A percentile compares a stretch with the other conserved stretches of the same genome.
phyloP scores from a whole-genome alignment of 1,284 basidiomycete genomes.

The Ceratobasidium sp. region DNA sequence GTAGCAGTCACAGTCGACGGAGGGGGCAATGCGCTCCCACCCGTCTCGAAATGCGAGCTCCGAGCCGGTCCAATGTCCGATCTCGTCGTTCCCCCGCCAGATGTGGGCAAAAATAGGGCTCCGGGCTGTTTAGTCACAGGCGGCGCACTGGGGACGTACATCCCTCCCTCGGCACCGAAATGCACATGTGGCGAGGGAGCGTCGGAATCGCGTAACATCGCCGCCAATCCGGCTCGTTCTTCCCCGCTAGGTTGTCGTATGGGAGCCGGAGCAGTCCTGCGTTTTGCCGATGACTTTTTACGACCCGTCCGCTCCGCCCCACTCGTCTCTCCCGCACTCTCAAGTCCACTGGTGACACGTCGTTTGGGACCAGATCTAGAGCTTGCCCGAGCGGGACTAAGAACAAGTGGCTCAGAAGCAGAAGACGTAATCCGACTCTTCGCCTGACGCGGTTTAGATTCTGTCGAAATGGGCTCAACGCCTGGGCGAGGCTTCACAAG shows the following conservation, averaged over 20 bases:
- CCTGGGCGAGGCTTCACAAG: not conserved
- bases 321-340: conserved; percentile 22
- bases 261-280: not conserved
- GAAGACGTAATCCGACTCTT: conserved; percentile 21
- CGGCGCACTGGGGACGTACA: conserved; percentile 33
- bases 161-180: conserved; percentile 14
- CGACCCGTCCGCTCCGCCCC: not conserved
- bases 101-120: conserved; percentile 23
- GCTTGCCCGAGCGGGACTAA: not conserved
- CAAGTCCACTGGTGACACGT: not conserved
- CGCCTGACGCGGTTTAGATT: not conserved
- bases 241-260: conserved; percentile 7
- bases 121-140: conserved; percentile 12
- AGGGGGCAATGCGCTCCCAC: not conserved
- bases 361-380: not conserved
- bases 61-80: conserved; percentile 33
- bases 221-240: conserved; percentile 25
- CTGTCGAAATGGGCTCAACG: not conserved
- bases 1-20: conserved; percentile 12
- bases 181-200: conserved; percentile 28
- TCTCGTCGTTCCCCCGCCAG: conserved; percentile 25
- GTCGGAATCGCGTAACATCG: conserved; percentile 33
- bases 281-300: conserved; percentile 14
- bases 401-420: conserved; percentile 31
- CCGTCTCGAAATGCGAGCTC: conserved; percentile 29